Percentiles rank a stretch among this genome's conserved stretches.
phyloP scores from a whole-genome alignment of 148 eudicot genomes.

The Rhododendron ferrugineum region DNA sequence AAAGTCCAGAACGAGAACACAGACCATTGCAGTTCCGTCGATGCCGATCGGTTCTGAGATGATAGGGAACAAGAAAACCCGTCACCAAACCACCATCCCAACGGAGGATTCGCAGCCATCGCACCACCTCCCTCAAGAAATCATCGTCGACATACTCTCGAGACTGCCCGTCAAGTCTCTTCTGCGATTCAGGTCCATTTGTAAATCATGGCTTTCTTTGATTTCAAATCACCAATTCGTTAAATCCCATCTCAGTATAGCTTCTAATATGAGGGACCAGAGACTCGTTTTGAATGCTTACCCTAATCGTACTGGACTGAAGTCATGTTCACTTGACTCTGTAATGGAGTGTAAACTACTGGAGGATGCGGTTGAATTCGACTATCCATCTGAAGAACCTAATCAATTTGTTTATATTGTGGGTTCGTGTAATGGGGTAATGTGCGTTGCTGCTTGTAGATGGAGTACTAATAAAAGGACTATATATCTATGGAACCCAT shows the following conservation, averaged over 20 bases:
- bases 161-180: constrained; percentile 23
- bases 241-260: constrained; percentile 25
- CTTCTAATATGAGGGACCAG: constrained; percentile 1
- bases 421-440: constrained; percentile 45
- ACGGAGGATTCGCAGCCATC: too few species aligned
- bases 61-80: too few species aligned
- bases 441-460: constrained; percentile 22
- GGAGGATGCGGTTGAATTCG: not conserved
- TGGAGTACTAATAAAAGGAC: not conserved
- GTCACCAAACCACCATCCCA: too few species aligned
- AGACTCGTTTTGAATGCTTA: constrained; percentile 9
- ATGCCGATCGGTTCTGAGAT: too few species aligned
- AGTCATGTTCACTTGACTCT: not conserved
- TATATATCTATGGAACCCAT: constrained; percentile 34
- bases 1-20: too few species aligned
- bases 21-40: too few species aligned
- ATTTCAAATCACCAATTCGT: constrained; percentile 34
- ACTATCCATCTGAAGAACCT: constrained; percentile 22
- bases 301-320: not conserved
- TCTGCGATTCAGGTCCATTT: constrained; percentile 22
- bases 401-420: constrained; percentile 15
- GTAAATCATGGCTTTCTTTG: constrained; percentile 23
- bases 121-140: too few species aligned
- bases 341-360: not conserved
- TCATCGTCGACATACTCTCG: constrained; percentile 13